A percentile compares a stretch with the other conserved stretches of the same genome.
Evolutionary conservation across 345 rosid genomes (phyloP).

Genomic region (Brassica rapa): DNA sequence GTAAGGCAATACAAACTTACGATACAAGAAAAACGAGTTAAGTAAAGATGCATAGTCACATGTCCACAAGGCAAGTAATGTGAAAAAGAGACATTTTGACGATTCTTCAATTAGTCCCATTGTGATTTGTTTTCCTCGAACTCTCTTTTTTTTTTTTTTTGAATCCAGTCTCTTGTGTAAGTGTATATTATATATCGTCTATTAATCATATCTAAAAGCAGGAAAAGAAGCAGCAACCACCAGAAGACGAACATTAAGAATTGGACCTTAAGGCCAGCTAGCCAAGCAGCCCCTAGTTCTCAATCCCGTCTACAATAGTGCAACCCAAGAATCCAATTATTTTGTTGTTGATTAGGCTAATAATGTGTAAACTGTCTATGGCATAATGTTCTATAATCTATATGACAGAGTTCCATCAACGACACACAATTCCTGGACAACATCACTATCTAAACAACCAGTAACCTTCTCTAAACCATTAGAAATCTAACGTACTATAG

Average conservation of each 20-base stretch:
- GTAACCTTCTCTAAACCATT: not conserved
- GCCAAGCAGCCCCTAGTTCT: not conserved
- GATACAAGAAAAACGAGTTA: not conserved
- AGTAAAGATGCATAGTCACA: not conserved
- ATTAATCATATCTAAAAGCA: not conserved
- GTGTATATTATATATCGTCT: not conserved
- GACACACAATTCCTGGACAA: not conserved
- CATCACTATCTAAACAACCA: not conserved
- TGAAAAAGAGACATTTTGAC: not conserved
- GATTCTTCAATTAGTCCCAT: too few relatives aligned
- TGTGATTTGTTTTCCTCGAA: not conserved
- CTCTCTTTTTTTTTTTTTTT: not conserved
- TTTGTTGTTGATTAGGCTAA: not conserved
- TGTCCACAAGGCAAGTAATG: not conserved
- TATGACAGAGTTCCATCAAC: not conserved
- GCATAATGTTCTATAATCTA: not conserved
- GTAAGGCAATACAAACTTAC: conserved; percentile 78
- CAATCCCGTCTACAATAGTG: not conserved
- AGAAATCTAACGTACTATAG: not conserved
- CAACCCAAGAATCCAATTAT: not conserved
- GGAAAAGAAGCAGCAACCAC: not conserved
- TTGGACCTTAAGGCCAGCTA: not conserved
- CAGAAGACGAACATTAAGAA: not conserved
- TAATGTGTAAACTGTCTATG: not conserved
- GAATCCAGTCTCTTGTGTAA: not conserved